Evolutionary conservation across 2,329 filamentous ascomycete genomes (phyloP).

Genomic region (Colletotrichum lini): DNA sequence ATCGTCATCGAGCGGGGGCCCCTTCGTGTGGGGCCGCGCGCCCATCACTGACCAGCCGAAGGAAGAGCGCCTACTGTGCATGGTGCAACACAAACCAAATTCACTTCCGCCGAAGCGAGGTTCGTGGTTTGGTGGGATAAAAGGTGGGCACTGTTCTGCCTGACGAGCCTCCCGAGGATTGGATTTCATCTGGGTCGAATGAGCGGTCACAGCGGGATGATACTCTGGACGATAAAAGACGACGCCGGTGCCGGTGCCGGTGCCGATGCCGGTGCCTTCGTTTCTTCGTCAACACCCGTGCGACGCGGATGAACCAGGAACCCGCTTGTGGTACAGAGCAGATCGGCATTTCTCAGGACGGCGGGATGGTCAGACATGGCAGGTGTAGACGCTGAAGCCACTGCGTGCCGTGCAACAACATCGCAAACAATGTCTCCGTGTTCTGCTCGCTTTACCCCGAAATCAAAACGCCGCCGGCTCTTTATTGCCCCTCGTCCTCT

Average conservation of each 20-base stretch:
- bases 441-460: background rate
- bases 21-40: constrained; percentile 25
- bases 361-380: background rate
- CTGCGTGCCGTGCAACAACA: background rate
- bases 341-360: constrained; percentile 19
- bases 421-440: background rate
- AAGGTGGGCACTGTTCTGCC: background rate
- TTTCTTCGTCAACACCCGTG: background rate
- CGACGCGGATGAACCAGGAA: background rate
- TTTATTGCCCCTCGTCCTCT: background rate
- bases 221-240: background rate
- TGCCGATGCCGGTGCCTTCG: background rate
- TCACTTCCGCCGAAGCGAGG: constrained; percentile 26
- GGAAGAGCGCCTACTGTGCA: background rate
- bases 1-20: constrained; percentile 35
- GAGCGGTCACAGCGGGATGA: constrained; percentile 21
- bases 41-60: constrained; percentile 19
- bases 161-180: constrained; percentile 17
- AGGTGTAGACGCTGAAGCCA: background rate
- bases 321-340: background rate
- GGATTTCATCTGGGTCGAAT: constrained; percentile 31
- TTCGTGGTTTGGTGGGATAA: constrained; percentile 3
- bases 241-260: background rate
- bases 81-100: constrained; percentile 16
- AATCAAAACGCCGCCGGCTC: too few species aligned